Conservation (phyloP, 306 rosid genomes). For the Psophocarpus tetragonolobus region DNA sequence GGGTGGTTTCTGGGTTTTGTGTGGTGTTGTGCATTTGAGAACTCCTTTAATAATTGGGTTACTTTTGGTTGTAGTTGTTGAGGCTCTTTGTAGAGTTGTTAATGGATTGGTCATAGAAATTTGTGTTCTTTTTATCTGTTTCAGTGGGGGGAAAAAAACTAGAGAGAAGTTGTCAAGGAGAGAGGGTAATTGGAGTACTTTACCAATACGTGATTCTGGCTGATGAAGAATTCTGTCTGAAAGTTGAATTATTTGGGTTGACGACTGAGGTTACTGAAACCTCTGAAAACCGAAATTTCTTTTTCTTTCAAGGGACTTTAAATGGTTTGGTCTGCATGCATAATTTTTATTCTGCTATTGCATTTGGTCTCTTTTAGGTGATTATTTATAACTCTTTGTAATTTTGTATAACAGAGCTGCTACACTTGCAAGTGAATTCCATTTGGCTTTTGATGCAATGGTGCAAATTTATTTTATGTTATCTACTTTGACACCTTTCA, state of each 20-base stretch:
- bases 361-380: constrained; percentile 31
- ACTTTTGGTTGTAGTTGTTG: constrained; percentile 23
- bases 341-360: constrained; percentile 30
- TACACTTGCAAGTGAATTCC: constrained; percentile 19
- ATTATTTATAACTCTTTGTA: not conserved
- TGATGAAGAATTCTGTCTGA: constrained; percentile 20
- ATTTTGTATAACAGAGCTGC: not conserved
- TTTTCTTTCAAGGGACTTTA: constrained; percentile 26
- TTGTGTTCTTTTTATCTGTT: not conserved
- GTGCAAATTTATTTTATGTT: not conserved
- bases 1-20: constrained; percentile 32
- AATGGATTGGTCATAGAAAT: constrained; percentile 20
- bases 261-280: not conserved
- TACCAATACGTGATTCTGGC: not conserved
- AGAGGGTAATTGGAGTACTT: constrained; percentile 21
- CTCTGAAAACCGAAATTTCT: not conserved
- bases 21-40: constrained; percentile 26
- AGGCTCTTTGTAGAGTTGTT: constrained; percentile 15
- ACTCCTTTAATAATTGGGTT: not conserved
- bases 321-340: constrained; percentile 14
- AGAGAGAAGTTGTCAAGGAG: constrained; percentile 10
- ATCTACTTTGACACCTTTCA: not conserved
- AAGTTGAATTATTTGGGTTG: constrained; percentile 30
- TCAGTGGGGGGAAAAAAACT: constrained; percentile 33
- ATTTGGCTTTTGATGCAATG: not conserved